Evolutionary conservation across 331 rosid species (phyloP), one percentile per base, ranked within the genome.

Genomic region (Quercus lobata): DNA sequence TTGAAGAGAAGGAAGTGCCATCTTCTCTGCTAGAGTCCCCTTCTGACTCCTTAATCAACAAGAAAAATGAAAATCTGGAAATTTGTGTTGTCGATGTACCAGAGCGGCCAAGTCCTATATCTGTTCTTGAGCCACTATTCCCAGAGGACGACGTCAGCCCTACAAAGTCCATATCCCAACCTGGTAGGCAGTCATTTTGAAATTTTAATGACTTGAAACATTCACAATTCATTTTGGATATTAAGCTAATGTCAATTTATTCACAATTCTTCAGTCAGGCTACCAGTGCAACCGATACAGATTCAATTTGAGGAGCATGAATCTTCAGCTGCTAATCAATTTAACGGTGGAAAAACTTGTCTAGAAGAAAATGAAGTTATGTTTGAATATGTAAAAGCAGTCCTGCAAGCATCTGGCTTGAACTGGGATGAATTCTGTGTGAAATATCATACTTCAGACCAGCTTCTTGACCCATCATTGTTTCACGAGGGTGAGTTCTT

Each of bases 61-160:
- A 69, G 83, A 83, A 86, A 75, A 82, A 37, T 80, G 87, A 85
- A 78, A 92, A 82, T 70, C 70, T 61, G 68, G 97, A 88, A 73
- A 83, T 12, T 49, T 49, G 79, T 57, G 71, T 73, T 75, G 17
- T 83, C 3, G 92, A 86, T 34, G 72, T 75, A 70, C 88, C 86
- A n/a, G 95, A 77, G 65, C 81, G 91, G 71, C 99, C 97, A 25
- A 96, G 99, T 85, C 98, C 99, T 12, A 86, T 90, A 60, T 96
- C 99, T 37, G 93, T 96, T 86, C 97, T 96, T 46, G 97, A 91
- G 69, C 81, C 86, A 10, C 79, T 85, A 19, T 90, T 92, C 84
- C 32, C 85, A 73, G 97, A 92, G 71, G 95, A 94, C 57, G 92
- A 87, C 52, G 79, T 77, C 71, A 89, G 88, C 85, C 87, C 93